Conservation (phyloP, 495 filamentous ascomycete species). For the Chaetomidium leptoderma region DNA sequence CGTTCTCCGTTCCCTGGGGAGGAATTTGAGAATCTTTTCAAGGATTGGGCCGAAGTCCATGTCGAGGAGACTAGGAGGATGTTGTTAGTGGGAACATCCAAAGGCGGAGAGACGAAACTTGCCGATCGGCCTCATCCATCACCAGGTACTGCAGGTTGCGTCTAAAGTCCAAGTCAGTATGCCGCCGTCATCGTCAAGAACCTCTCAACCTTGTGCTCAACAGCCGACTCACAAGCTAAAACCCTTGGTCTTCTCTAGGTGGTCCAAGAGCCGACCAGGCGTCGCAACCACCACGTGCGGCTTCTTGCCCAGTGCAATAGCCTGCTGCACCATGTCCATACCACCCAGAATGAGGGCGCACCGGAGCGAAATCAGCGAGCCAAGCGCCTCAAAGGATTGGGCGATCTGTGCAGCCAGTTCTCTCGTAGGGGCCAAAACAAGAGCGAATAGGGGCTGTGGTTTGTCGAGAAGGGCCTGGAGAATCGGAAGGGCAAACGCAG, state of each 20-base stretch:
- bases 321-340: conserved; percentile 89
- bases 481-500: conserved; percentile 85
- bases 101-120: not conserved
- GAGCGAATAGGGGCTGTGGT: conserved; percentile 69
- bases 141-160: conserved; percentile 73
- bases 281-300: conserved; percentile 88
- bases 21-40: conserved; percentile 86
- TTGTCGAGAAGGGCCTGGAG: conserved; percentile 82
- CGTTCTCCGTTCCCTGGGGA: conserved; percentile 74
- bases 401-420: conserved; percentile 90
- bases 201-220: too few species aligned
- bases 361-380: conserved; percentile 73
- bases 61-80: conserved; percentile 65
- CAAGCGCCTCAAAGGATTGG: conserved; percentile 76
- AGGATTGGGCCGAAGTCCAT: conserved; percentile 90
- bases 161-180: not conserved
- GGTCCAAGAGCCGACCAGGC: conserved; percentile 84
- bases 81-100: not conserved
- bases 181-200: not conserved
- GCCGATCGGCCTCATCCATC: conserved; percentile 86
- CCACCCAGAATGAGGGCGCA: conserved; percentile 81
- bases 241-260: conserved; percentile 94
- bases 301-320: conserved; percentile 84
- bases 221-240: conserved; percentile 63
- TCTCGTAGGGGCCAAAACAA: conserved; percentile 85